A percentile compares a stretch with the other conserved stretches of the same genome.
phyloP scores from a whole-genome alignment of 2,329 filamentous ascomycete genomes.

The Colletotrichum kahawae region DNA sequence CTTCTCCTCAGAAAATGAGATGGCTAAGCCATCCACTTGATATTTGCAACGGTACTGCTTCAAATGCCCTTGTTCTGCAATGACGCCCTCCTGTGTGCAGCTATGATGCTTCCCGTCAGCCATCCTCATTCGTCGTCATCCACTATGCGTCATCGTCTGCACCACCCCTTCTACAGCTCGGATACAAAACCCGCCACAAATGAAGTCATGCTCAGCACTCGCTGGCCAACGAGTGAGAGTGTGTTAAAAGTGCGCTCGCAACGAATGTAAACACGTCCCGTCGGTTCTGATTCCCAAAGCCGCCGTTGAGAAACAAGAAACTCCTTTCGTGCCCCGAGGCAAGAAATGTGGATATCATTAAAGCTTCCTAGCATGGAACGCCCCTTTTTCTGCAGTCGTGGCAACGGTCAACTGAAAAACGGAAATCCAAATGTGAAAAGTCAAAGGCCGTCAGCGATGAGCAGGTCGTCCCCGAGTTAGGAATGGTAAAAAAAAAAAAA shows the following conservation, averaged over 20 bases:
- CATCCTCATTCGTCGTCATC: neutral
- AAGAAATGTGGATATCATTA: slow-evolving; percentile 24
- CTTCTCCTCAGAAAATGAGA: neutral
- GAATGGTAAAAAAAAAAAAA: slow-evolving; percentile 2
- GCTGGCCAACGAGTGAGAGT: neutral
- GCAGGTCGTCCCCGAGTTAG: neutral
- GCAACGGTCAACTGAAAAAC: neutral
- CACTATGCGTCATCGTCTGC: neutral
- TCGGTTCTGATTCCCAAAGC: slow-evolving; percentile 7
- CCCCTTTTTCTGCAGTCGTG: slow-evolving; percentile 1
- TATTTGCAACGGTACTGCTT: slow-evolving; percentile 10
- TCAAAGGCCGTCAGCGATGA: neutral
- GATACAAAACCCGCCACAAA: slow-evolving; percentile 3
- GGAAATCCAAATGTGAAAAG: slow-evolving; percentile 7
- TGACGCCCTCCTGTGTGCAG: neutral
- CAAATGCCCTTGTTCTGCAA: neutral
- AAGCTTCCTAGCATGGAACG: slow-evolving; percentile 4
- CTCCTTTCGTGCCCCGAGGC: slow-evolving; percentile 12
- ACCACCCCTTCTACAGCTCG: neutral
- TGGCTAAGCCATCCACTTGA: neutral
- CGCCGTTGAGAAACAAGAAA: slow-evolving; percentile 16
- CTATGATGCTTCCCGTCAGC: neutral
- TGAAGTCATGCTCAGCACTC: slow-evolving; percentile 1
- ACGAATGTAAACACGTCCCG: neutral
- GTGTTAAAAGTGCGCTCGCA: slow-evolving; percentile 1